Evolutionary conservation across 164 flowering plant species (phyloP).

Genomic region (Protea cynaroides): DNA sequence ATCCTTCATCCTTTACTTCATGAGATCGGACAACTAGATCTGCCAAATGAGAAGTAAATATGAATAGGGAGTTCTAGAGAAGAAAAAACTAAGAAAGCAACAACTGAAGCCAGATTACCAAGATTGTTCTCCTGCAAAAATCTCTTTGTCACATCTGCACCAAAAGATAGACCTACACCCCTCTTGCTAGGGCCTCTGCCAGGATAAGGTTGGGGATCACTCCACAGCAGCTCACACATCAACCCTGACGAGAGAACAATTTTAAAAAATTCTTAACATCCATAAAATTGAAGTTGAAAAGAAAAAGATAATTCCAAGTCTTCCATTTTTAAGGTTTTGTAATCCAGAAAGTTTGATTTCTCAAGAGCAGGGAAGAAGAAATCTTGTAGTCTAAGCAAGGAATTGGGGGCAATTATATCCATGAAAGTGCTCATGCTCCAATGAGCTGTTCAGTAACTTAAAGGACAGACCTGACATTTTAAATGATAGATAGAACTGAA

Average conservation of each 20-base stretch:
- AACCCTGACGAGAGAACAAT: slow-evolving; percentile 42
- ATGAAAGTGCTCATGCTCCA: too few relatives aligned
- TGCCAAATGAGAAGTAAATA: slow-evolving; percentile 21
- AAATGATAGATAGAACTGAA: too few relatives aligned
- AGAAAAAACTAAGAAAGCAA: neutral
- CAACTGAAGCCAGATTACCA: slow-evolving; percentile 33
- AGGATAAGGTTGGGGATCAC: slow-evolving; percentile 92
- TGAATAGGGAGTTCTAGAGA: slow-evolving; percentile 1
- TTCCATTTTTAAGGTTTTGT: neutral
- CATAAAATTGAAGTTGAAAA: too few relatives aligned
- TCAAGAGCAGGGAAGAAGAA: neutral
- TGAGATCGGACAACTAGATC: slow-evolving; percentile 90
- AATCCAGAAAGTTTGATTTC: neutral
- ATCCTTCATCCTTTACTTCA: slow-evolving; percentile 98
- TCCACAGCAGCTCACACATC: slow-evolving; percentile 99
- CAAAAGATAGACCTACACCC: slow-evolving; percentile 97
- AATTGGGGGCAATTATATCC: neutral
- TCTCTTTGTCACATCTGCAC: slow-evolving; percentile 86
- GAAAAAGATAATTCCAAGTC: neutral
- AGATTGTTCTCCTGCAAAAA: slow-evolving; percentile 83
- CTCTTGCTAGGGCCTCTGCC: slow-evolving; percentile 99
- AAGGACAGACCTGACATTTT: too few relatives aligned
- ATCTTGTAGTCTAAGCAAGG: neutral
- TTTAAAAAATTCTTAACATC: neutral
- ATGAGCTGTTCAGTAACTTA: too few relatives aligned